phyloP scores from a whole-genome alignment of 1,139 yeast species.

The Sugiyamaella novakii region DNA sequence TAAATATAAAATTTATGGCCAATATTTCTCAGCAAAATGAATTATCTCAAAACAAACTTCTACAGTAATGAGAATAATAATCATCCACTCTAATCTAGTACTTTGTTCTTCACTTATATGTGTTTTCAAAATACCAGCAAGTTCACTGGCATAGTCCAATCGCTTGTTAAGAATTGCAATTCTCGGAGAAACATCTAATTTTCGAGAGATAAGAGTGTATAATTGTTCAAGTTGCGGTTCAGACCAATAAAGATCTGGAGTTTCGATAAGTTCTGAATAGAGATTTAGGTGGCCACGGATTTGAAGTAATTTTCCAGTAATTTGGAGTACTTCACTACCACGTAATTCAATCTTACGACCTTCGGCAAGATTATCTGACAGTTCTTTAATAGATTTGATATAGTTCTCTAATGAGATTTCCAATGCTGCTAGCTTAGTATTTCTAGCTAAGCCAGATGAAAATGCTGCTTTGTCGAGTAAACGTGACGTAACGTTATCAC shows the following conservation, averaged over 20 bases:
- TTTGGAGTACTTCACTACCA: constrained; percentile 63
- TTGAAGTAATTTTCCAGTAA: constrained; percentile 73
- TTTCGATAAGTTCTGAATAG: constrained; percentile 86
- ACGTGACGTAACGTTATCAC: constrained; percentile 49
- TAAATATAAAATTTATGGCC: constrained; percentile 5
- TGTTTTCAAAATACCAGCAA: constrained; percentile 73
- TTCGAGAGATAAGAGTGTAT: constrained; percentile 68
- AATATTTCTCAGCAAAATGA: constrained; percentile 55
- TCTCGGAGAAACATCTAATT: constrained; percentile 74
- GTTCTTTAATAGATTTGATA: constrained; percentile 59
- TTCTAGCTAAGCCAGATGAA: constrained; percentile 82
- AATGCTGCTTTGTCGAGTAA: constrained; percentile 83
- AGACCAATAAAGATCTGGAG: constrained; percentile 92
- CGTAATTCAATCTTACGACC: constrained; percentile 58
- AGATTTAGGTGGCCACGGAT: constrained; percentile 80
- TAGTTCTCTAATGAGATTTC: constrained; percentile 73
- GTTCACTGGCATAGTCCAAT: constrained; percentile 87
- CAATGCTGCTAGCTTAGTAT: constrained; percentile 78
- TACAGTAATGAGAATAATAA: constrained; percentile 75
- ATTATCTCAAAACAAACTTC: constrained; percentile 80
- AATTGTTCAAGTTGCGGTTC: constrained; percentile 81
- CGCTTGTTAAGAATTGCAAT: constrained; percentile 79
- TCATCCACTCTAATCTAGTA: constrained; percentile 82
- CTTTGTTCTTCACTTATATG: constrained; percentile 77
- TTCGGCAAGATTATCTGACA: constrained; percentile 65